These are phyloP conservation scores for Castanea mollissima DNA, from an alignment of 306 rosid species.

Conservation along the genomic window DNA sequence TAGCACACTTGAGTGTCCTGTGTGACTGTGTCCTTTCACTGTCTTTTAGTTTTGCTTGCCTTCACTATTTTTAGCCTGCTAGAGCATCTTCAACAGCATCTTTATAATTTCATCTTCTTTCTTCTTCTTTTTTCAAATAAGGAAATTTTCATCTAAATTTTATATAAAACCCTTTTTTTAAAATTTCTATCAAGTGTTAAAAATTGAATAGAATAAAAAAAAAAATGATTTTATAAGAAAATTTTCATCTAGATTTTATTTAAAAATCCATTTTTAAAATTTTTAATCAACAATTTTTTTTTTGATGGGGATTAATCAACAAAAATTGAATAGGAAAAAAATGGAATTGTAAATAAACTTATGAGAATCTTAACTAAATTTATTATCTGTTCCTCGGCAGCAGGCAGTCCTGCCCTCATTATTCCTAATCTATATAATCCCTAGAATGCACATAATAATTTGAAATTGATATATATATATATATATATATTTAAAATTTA, in stretches of 20 bases:
- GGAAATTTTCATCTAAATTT: too few relatives aligned
- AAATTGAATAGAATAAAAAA: too few relatives aligned
- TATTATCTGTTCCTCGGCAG: constrained; percentile 37
- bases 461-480: background rate
- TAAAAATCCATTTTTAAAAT: too few relatives aligned
- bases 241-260: too few relatives aligned
- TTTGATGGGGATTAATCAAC: too few relatives aligned
- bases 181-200: too few relatives aligned
- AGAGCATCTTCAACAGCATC: background rate
- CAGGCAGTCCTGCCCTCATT: constrained; percentile 9
- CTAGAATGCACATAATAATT: constrained; percentile 12
- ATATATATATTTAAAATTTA: too few relatives aligned
- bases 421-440: constrained; percentile 27
- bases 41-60: background rate
- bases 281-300: too few relatives aligned
- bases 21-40: background rate
- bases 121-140: too few relatives aligned
- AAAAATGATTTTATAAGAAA: too few relatives aligned
- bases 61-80: background rate
- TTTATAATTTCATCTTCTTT: background rate
- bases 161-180: too few relatives aligned
- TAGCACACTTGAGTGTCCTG: background rate
- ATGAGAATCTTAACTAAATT: constrained; percentile 45
- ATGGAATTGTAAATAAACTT: background rate
- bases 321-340: too few relatives aligned